Conservation (phyloP, 805 yeast species). For the Wickerhamiella slavikovae region DNA sequence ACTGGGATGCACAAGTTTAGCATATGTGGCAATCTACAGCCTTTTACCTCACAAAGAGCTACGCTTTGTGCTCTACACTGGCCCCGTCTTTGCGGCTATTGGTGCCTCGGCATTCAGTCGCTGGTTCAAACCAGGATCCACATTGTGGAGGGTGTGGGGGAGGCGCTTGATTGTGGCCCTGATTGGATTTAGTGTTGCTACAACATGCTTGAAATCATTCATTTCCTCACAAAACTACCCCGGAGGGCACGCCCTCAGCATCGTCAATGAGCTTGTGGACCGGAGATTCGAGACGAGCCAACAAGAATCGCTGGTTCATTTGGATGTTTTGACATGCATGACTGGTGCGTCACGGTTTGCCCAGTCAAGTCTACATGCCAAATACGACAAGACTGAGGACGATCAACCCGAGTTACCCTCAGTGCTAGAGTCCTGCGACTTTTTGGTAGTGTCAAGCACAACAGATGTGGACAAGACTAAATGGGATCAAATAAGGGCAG, state of each 20-base stretch:
- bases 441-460: no score
- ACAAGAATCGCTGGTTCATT: constrained; percentile 34
- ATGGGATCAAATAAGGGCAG: no score
- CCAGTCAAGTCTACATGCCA: constrained; percentile 23
- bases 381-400: constrained; percentile 64
- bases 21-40: constrained; percentile 46
- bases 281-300: no score
- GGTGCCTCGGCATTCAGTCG: constrained; percentile 42
- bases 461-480: no score
- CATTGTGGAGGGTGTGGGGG: no score
- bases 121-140: no score
- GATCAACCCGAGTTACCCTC: no score
- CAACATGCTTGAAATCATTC: constrained; percentile 33
- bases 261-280: constrained; percentile 6
- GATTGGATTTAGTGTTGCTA: constrained; percentile 17
- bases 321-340: constrained; percentile 71
- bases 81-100: constrained; percentile 44
- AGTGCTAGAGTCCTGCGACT: no score
- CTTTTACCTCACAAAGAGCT: constrained; percentile 85
- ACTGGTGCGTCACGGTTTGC: constrained; percentile 67
- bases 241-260: constrained; percentile 55
- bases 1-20: constrained; percentile 28
- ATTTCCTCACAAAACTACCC: constrained; percentile 68
- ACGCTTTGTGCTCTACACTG: constrained; percentile 64
- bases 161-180: constrained; percentile 4